Evolutionary conservation across 1,139 yeast genomes (phyloP), one percentile per base, ranked within the genome.

Genomic region (Kurtzmaniella quercitrusa): DNA sequence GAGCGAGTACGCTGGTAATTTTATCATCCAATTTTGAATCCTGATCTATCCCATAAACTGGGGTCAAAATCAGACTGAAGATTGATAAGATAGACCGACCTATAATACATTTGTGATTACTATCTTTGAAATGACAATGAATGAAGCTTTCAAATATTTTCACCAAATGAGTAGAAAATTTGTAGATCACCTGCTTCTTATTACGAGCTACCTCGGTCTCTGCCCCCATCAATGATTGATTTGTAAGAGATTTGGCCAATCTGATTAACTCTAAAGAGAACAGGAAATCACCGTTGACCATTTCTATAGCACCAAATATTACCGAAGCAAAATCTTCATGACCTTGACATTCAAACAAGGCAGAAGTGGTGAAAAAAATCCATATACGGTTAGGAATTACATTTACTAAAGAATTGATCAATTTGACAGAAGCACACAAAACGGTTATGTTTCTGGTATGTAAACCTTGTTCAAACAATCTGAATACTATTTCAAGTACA

Each of bases 111-210:
- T 81, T 79, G 55, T 89, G 88, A 41, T 67, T 61, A 1, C 78
- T 66, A 21, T 73, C 62, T 27, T 68, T 65, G 58, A 81, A 89
- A 47, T 80, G 75, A 83, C 96, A 88, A 54, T 76, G 80, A 6
- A 75, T 66, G 55, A 83, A 86, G 50, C 88, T 82, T 55, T 89
- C 96, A 62, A 83, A 88, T 0, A 88, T 77, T 43, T 75, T 76
- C 16, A 87, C 63, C 43, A 82, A 66, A 58, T 85, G 88, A 8
- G 67, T 60, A 1, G 77, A 66, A 42, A 88, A 65, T 47, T 77
- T 77, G n/a, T 72, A 65, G 36, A 89, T 57, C 3, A 87, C 80
- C 16, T 70, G 75, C 3, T 75, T 62, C 53, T 81, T 83, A 1
- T 56, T 79, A 63, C 55, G 74, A 9, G 41, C 19, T 5, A 17